Evolutionary conservation across 2,329 filamentous ascomycete genomes (phyloP).

Genomic region (Phaeophleospora eucalypticola): DNA sequence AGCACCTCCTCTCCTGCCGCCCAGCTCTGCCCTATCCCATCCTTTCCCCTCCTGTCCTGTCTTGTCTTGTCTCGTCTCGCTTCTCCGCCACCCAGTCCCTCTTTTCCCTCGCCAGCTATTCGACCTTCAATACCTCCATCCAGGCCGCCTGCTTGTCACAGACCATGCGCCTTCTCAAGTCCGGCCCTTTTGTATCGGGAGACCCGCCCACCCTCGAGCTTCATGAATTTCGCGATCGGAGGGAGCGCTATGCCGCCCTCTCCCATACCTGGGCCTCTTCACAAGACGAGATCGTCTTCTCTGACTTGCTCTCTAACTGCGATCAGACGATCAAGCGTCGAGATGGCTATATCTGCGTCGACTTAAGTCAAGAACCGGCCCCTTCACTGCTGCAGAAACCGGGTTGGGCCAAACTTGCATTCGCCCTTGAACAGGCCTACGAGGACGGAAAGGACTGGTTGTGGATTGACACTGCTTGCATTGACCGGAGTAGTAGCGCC

Average conservation of each 20-base stretch:
- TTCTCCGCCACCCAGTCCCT: too few species aligned
- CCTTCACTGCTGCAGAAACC: slow-evolving; percentile 4
- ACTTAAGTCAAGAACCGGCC: neutral
- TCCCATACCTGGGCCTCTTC: slow-evolving; percentile 5
- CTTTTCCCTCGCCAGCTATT: too few species aligned
- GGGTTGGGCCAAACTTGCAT: slow-evolving; percentile 16
- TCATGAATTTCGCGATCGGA: slow-evolving; percentile 3
- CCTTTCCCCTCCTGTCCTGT: too few species aligned
- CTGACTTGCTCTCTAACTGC: slow-evolving; percentile 5
- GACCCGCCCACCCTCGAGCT: slow-evolving; percentile 3
- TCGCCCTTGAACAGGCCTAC: slow-evolving; percentile 12
- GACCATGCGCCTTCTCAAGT: slow-evolving; percentile 8
- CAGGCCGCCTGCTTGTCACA: too few species aligned
- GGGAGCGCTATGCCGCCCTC: slow-evolving; percentile 7
- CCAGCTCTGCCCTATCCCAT: too few species aligned
- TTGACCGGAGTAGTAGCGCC: slow-evolving; percentile 8
- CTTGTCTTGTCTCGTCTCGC: too few species aligned
- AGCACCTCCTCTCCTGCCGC: too few species aligned
- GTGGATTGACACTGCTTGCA: slow-evolving; percentile 9
- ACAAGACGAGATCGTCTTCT: slow-evolving; percentile 7
- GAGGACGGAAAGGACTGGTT: slow-evolving; percentile 16
- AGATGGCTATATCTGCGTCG: slow-evolving; percentile 4
- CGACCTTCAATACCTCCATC: too few species aligned
- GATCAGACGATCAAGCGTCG: neutral
- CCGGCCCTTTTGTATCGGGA: slow-evolving; percentile 8